Percentiles rank a stretch among this genome's conserved stretches.
These are phyloP conservation scores for Saccharomyces mikatae DNA, from an alignment of 805 yeast species.

Conservation along the genomic window DNA sequence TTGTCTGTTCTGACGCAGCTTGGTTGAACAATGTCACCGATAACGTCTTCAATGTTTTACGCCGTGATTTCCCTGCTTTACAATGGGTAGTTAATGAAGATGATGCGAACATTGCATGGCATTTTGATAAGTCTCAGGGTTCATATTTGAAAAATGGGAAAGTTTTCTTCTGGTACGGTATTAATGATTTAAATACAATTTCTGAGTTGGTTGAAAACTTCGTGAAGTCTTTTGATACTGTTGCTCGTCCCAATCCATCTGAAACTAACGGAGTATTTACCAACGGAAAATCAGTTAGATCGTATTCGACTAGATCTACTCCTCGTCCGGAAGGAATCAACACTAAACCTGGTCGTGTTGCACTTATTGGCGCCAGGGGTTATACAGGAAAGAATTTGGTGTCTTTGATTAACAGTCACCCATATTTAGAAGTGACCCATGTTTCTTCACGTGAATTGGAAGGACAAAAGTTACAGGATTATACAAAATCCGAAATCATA, in stretches of 20 bases:
- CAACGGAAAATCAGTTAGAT: constrained; percentile 42
- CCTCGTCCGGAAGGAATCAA: constrained; percentile 61
- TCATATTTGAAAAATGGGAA: constrained; percentile 84
- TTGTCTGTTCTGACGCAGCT: constrained; percentile 79
- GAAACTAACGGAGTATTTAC: constrained; percentile 39
- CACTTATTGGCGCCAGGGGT: constrained; percentile 97
- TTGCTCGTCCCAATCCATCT: constrained; percentile 26
- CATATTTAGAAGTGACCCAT: constrained; percentile 77
- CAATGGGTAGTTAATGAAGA: constrained; percentile 90
- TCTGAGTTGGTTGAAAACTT: constrained; percentile 56
- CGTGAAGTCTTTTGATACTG: constrained; percentile 28
- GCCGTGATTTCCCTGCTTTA: constrained; percentile 60
- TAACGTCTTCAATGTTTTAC: constrained; percentile 77
- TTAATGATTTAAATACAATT: constrained; percentile 52
- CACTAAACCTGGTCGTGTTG: constrained; percentile 61
- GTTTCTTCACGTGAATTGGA: constrained; percentile 92
- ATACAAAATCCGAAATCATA: constrained; percentile 68
- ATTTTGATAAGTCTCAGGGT: constrained; percentile 87
- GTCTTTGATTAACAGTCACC: constrained; percentile 78
- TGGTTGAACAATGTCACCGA: constrained; percentile 98
- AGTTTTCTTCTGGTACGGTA: constrained; percentile 92
- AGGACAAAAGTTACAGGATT: constrained; percentile 82
- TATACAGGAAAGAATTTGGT: constrained; percentile 92
- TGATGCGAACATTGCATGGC: constrained; percentile 87
- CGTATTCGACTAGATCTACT: constrained; percentile 43